Conservation (phyloP, 371 early-diverging fungal species). For the Syncephalastrum racemosum region DNA sequence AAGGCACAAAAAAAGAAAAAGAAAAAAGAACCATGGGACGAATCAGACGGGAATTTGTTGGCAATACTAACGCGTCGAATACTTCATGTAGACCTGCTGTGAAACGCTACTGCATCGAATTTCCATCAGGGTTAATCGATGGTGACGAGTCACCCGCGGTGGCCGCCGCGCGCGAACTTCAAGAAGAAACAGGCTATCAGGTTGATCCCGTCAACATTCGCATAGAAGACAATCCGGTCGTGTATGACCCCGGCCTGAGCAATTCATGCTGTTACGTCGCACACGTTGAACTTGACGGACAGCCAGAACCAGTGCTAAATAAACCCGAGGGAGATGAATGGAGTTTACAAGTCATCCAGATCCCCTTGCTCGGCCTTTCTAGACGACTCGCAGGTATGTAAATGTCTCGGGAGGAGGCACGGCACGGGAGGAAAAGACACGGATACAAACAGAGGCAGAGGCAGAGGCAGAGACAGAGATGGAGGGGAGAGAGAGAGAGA, state of each 20-base stretch:
- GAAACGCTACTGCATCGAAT: constrained; percentile 55
- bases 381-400: constrained; percentile 35
- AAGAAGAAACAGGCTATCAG: constrained; percentile 62
- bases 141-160: constrained; percentile 35
- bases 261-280: constrained; percentile 54
- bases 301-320: constrained; percentile 11
- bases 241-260: constrained; percentile 65
- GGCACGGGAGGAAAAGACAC: not conserved
- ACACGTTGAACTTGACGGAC: constrained; percentile 20
- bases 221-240: constrained; percentile 25
- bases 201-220: constrained; percentile 17
- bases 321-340: constrained; percentile 56
- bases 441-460: too few species aligned
- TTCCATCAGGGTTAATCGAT: constrained; percentile 67
- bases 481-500: too few species aligned
- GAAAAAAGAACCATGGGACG: too few species aligned
- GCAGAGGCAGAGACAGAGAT: too few species aligned
- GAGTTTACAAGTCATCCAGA: constrained; percentile 46
- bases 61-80: not conserved
- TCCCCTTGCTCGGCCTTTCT: constrained; percentile 41
- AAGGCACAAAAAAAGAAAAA: not conserved
- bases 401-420: not conserved
- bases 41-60: not conserved
- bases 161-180: constrained; percentile 58
- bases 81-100: constrained; percentile 50